phyloP scores from a whole-genome alignment of 306 rosid genomes.

The Spatholobus suberectus region DNA sequence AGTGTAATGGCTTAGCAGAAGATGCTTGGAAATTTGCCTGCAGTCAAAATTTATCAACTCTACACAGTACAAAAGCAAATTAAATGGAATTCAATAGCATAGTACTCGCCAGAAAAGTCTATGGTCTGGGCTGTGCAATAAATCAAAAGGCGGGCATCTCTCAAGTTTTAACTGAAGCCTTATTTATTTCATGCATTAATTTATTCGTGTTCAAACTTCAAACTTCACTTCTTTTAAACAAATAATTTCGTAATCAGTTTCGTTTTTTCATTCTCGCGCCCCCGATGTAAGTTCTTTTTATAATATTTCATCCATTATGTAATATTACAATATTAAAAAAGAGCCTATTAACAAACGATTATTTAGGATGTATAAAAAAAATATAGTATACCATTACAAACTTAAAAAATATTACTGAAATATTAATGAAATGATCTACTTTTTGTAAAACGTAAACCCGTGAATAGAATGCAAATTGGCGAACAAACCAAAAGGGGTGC shows the following conservation, averaged over 20 bases:
- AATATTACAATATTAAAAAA: too few relatives aligned
- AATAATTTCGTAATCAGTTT: not conserved
- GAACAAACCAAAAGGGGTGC: too few relatives aligned
- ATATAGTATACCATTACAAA: too few relatives aligned
- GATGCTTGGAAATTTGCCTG: not conserved
- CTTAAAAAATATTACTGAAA: too few relatives aligned
- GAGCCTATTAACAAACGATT: too few relatives aligned
- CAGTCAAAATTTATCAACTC: constrained; percentile 11
- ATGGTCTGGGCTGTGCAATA: not conserved
- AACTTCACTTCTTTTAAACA: not conserved
- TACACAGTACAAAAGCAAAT: constrained; percentile 9
- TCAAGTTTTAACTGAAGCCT: not conserved
- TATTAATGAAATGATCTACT: too few relatives aligned
- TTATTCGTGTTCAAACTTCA: not conserved
- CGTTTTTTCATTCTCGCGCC: not conserved
- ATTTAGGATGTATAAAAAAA: too few relatives aligned
- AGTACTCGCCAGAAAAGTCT: constrained; percentile 18
- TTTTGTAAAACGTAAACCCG: too few relatives aligned
- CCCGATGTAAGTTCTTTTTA: not conserved
- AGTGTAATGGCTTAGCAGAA: not conserved
- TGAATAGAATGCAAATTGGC: too few relatives aligned
- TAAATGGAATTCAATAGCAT: not conserved
- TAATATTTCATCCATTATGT: not conserved
- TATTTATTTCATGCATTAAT: constrained; percentile 13
- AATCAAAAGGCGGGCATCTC: constrained; percentile 15